These are phyloP conservation scores for Penicillium sp. DNA, from an alignment of 2,329 filamentous ascomycete species.

Conservation along the genomic window DNA sequence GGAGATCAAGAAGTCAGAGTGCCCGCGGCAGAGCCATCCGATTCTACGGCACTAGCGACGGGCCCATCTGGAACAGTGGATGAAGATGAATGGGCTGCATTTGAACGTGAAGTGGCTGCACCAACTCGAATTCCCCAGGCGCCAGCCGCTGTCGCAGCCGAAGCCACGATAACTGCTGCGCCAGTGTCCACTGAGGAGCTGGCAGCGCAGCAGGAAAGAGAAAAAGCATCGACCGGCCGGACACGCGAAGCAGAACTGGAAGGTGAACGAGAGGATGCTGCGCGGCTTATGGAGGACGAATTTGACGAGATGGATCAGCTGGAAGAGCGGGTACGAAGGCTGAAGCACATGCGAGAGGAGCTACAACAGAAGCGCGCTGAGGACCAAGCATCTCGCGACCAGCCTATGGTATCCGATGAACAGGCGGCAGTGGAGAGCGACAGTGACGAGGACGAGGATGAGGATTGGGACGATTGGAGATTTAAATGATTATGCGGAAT, in stretches of 20 bases:
- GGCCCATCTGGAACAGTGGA: conserved; percentile 48
- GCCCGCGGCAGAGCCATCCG: conserved; percentile 8
- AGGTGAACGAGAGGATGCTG: conserved; percentile 73
- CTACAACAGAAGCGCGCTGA: conserved; percentile 49
- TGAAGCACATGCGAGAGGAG: conserved; percentile 70
- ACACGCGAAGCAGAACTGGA: conserved; percentile 56
- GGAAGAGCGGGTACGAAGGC: conserved; percentile 64
- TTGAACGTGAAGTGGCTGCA: conserved; percentile 74
- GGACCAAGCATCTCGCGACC: conserved; percentile 26
- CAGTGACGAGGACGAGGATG: conserved; percentile 58
- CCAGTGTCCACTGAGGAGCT: conserved; percentile 64
- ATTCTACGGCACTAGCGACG: conserved; percentile 10
- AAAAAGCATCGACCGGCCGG: conserved; percentile 42
- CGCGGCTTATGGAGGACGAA: conserved; percentile 68
- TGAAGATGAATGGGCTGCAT: conserved; percentile 82
- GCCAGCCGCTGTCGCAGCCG: conserved; percentile 32
- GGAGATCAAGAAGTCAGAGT: conserved; percentile 11
- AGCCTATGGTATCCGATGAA: conserved; percentile 25
- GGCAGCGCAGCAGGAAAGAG: conserved; percentile 52
- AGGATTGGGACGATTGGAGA: conserved; percentile 47
- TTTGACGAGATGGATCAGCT: conserved; percentile 80
- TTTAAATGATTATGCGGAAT: conserved; percentile 29
- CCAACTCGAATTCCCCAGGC: conserved; percentile 36
- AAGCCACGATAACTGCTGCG: conserved; percentile 66
- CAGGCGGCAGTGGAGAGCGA: conserved; percentile 41